Evolutionary conservation across 805 yeast species (phyloP).

Genomic region (Candida caryicola): DNA sequence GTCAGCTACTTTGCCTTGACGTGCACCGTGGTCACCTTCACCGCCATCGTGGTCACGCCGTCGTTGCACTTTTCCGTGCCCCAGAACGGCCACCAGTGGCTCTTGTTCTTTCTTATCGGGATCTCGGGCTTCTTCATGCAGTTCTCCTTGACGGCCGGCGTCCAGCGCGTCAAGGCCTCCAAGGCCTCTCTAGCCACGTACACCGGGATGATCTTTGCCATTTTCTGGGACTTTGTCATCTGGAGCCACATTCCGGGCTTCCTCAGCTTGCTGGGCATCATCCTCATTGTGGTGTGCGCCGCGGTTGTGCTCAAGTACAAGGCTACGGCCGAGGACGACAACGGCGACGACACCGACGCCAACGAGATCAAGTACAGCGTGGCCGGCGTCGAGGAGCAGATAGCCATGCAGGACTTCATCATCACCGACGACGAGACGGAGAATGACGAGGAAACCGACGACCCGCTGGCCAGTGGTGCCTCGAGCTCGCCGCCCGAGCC

Average conservation of each 20-base stretch:
- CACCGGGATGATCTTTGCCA: conserved; percentile 73
- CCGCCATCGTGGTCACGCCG: conserved; percentile 55
- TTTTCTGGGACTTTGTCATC: conserved; percentile 66
- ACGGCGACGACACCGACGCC: not conserved
- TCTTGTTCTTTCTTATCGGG: conserved; percentile 59
- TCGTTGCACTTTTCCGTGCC: conserved; percentile 61
- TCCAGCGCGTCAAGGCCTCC: conserved; percentile 77
- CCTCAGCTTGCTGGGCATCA: conserved; percentile 67
- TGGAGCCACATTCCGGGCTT: conserved; percentile 74
- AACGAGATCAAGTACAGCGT: conserved; percentile 6
- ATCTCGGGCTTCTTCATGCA: conserved; percentile 82
- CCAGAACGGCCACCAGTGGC: conserved; percentile 62
- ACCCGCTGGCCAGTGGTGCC: too few species aligned
- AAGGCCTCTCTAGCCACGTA: conserved; percentile 74
- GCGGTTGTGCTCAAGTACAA: conserved; percentile 54
- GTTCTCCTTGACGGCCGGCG: conserved; percentile 72
- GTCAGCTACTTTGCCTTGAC: conserved; percentile 73
- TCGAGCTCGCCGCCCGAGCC: too few species aligned
- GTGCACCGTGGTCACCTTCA: conserved; percentile 52
- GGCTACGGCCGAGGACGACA: conserved; percentile 20
- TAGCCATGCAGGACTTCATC: conserved; percentile 28
- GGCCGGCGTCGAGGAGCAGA: conserved; percentile 12
- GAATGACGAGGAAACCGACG: too few species aligned
- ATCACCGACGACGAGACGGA: conserved; percentile 27
- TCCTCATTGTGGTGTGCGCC: conserved; percentile 66